Evolutionary conservation across 2,329 filamentous ascomycete genomes (phyloP).

Genomic region (Anthostomella pinea): DNA sequence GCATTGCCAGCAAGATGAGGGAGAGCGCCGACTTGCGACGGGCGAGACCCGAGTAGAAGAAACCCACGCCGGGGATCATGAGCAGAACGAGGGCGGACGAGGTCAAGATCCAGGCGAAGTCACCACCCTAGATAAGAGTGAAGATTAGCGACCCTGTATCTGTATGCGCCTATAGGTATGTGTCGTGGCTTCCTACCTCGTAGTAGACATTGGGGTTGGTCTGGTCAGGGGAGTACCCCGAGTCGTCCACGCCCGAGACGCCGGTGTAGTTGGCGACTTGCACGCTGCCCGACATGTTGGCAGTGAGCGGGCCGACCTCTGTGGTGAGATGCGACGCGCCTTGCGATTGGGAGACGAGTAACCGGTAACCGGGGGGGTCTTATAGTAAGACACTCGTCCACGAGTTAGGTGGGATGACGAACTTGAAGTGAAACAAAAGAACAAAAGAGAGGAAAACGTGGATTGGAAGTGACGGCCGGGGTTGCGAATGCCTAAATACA

Average conservation of each 20-base stretch:
- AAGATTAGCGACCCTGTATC: not conserved
- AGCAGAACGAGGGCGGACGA: conserved; percentile 78
- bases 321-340: conserved; percentile 1
- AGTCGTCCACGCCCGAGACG: conserved; percentile 46
- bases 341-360: conserved; percentile 6
- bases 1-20: conserved; percentile 80
- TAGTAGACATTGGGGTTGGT: conserved; percentile 84
- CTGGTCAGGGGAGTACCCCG: conserved; percentile 48
- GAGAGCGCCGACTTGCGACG: conserved; percentile 86
- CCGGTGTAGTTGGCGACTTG: conserved; percentile 47
- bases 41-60: conserved; percentile 91
- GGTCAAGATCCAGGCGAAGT: conserved; percentile 78
- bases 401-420: no score
- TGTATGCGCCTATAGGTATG: conserved; percentile 4
- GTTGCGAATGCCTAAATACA: no score
- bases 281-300: conserved; percentile 27
- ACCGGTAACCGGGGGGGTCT: conserved; percentile 2
- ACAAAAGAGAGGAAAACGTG: no score
- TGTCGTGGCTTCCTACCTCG: conserved; percentile 51
- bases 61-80: conserved; percentile 91
- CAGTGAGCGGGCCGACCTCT: conserved; percentile 1
- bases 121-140: conserved; percentile 62
- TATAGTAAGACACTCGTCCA: no score
- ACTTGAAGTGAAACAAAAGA: no score
- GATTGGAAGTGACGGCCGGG: no score